phyloP scores from a whole-genome alignment of 2,329 filamentous ascomycete genomes.

The Exophiala sideris region DNA sequence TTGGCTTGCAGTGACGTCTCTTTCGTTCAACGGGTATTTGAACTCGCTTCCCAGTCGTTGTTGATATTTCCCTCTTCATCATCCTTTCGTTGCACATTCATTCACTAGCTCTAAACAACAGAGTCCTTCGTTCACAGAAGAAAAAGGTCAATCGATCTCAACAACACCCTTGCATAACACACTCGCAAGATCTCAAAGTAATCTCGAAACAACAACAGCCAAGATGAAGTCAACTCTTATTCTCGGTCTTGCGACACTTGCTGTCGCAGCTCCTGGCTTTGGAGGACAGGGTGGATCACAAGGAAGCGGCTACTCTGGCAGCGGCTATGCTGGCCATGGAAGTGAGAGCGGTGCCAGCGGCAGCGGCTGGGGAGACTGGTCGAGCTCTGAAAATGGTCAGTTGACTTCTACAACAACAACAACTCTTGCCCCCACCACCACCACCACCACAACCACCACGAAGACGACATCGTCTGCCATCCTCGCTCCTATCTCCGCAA shows the following conservation, averaged over 20 bases:
- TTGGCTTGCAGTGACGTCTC: conserved; percentile 21
- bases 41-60: conserved; percentile 11
- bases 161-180: neutral
- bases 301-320: conserved; percentile 21
- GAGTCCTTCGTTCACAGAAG: conserved; percentile 19
- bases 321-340: conserved; percentile 14
- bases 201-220: conserved; percentile 7
- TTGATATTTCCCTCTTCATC: conserved; percentile 11
- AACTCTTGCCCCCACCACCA: conserved; percentile 1
- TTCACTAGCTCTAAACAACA: conserved; percentile 17
- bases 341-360: conserved; percentile 6
- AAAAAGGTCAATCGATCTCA: conserved; percentile 5
- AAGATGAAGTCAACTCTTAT: conserved; percentile 25
- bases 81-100: conserved; percentile 14
- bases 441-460: neutral
- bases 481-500: conserved; percentile 2
- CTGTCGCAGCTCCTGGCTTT: conserved; percentile 22
- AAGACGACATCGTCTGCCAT: conserved; percentile 10
- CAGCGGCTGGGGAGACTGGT: conserved; percentile 20
- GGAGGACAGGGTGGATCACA: conserved; percentile 6
- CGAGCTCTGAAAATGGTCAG: conserved; percentile 9
- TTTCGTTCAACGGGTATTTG: conserved; percentile 20
- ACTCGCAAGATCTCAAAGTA: neutral
- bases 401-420: conserved; percentile 8
- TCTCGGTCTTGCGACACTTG: conserved; percentile 23